Evolutionary conservation across 352 stramenopile species (phyloP).

Genomic region (Peronospora destructor): DNA sequence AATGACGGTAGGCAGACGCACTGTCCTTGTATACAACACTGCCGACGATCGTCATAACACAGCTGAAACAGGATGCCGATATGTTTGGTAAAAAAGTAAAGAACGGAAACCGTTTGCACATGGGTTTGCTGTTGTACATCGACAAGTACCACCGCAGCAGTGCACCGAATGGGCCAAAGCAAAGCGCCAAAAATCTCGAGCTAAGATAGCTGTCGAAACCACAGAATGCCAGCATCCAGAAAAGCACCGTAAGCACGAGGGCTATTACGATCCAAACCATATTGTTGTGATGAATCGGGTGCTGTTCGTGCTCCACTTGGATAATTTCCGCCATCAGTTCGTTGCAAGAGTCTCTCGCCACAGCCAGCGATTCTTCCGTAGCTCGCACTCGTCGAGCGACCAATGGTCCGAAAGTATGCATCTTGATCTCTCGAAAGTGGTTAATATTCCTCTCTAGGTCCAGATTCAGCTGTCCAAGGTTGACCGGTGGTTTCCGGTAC

Average conservation of each 20-base stretch:
- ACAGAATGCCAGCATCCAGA: constrained; percentile 43
- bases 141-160: constrained; percentile 53
- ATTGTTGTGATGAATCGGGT: constrained; percentile 30
- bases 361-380: constrained; percentile 37
- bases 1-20: constrained; percentile 29
- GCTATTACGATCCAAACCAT: constrained; percentile 21
- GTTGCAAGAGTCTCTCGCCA: constrained; percentile 36
- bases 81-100: constrained; percentile 65
- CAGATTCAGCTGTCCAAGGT: constrained; percentile 45
- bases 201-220: constrained; percentile 43
- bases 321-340: constrained; percentile 39
- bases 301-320: constrained; percentile 44
- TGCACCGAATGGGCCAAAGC: constrained; percentile 51
- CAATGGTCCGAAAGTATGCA: constrained; percentile 38
- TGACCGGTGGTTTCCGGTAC: constrained; percentile 40
- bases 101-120: constrained; percentile 51
- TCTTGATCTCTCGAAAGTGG: constrained; percentile 38
- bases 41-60: constrained; percentile 34
- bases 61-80: constrained; percentile 43
- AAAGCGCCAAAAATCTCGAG: constrained; percentile 46
- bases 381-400: constrained; percentile 34
- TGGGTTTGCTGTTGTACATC: constrained; percentile 38
- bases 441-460: constrained; percentile 45
- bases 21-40: constrained; percentile 28
- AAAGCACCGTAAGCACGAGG: constrained; percentile 24